phyloP scores from a whole-genome alignment of 148 eudicot species.

The Heliamphora exappendiculata region DNA sequence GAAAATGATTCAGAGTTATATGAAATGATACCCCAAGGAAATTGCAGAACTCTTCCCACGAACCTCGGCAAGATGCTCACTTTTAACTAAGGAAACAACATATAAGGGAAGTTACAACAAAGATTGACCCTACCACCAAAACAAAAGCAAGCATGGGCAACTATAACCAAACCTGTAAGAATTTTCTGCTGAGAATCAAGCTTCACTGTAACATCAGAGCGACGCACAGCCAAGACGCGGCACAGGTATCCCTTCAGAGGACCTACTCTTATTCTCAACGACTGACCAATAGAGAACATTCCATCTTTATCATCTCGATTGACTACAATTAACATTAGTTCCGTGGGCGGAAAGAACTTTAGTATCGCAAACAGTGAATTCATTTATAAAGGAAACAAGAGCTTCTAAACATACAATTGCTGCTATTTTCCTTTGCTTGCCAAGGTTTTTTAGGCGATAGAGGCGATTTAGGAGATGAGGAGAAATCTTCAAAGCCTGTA shows the following conservation, averaged over 20 bases:
- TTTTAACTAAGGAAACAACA: constrained; percentile 51
- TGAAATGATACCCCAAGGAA: constrained; percentile 37
- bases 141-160: constrained; percentile 11
- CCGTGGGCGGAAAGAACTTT: neutral
- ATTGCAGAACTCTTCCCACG: constrained; percentile 55
- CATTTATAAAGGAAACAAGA: neutral
- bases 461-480: constrained; percentile 82
- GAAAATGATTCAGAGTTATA: neutral
- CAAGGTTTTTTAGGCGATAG: constrained; percentile 54
- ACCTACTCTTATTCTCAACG: constrained; percentile 80
- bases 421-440: constrained; percentile 45
- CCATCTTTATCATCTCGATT: constrained; percentile 51
- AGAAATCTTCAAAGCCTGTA: constrained; percentile 50
- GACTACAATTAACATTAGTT: constrained; percentile 23
- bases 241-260: constrained; percentile 96
- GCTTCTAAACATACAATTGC: constrained; percentile 43
- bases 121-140: neutral
- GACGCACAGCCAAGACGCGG: constrained; percentile 77
- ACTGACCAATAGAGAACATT: constrained; percentile 78
- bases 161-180: constrained; percentile 64
- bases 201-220: constrained; percentile 81
- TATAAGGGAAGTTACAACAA: neutral
- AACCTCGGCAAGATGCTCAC: constrained; percentile 87
- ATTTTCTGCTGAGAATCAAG: constrained; percentile 89
- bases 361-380: neutral